phyloP scores from a whole-genome alignment of 768 basidiomycete genomes.

The Hortiboletus flavorubellus region DNA sequence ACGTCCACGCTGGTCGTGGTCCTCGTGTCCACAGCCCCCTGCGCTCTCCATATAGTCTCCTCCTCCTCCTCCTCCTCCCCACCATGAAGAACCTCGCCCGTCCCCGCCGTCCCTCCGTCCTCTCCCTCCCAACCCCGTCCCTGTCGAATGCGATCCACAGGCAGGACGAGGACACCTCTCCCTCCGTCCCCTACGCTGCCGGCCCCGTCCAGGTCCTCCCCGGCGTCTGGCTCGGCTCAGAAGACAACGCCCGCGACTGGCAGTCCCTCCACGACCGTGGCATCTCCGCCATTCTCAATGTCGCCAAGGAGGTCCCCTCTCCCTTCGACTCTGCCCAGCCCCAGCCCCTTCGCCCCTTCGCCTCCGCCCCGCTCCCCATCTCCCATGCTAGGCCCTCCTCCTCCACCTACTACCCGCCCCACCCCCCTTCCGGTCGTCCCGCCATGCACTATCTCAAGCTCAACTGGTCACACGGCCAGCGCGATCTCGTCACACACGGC shows the following conservation, averaged over 20 bases:
- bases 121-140: constrained; percentile 28
- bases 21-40: constrained; percentile 45
- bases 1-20: constrained; percentile 36
- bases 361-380: constrained; percentile 67
- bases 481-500: constrained; percentile 76
- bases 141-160: constrained; percentile 41
- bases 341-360: constrained; percentile 55
- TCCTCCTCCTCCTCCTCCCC: constrained; percentile 28
- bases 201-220: constrained; percentile 86
- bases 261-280: constrained; percentile 61
- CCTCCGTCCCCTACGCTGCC: constrained; percentile 66
- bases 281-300: constrained; percentile 83
- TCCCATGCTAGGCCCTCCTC: constrained; percentile 32
- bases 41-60: constrained; percentile 53
- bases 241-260: constrained; percentile 89
- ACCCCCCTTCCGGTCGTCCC: constrained; percentile 67
- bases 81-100: constrained; percentile 27
- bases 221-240: constrained; percentile 85
- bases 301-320: constrained; percentile 86
- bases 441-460: constrained; percentile 86
- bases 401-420: constrained; percentile 63
- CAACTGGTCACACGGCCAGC: constrained; percentile 92
- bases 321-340: constrained; percentile 47
- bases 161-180: constrained; percentile 60
- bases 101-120: constrained; percentile 52